Base-by-base conservation (phyloP, 805 yeast species). In the Scheffersomyces amazonensis region DNA sequence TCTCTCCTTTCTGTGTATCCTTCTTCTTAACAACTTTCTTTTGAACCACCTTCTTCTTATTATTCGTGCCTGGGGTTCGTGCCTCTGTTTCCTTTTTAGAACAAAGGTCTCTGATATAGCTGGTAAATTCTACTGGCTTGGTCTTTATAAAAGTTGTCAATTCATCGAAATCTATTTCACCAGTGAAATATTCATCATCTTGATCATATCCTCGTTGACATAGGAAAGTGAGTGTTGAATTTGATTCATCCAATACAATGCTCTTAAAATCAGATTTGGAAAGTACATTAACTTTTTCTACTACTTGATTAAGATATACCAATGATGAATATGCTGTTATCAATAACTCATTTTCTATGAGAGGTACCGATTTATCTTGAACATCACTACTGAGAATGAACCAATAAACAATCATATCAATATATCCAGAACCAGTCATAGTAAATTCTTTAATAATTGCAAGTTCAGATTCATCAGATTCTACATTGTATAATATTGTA, bases 391-490 rank as follows among this genome's bases (percentile, higher is more conserved):
- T 51, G 37, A 72, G 53, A n/a, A 71, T 51, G 42, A 80, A 77
- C 55, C 75, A 71, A 21, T 73, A 46, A 1, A 72, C 81, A 41
- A 61, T 58, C 1, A 81, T 46, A 12, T 73, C 80, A 2, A 81
- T 58, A 36, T 66, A 70, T 34, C 64, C 64, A 25, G 71, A 66
- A 4, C 71, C 72, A 3, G 82, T 84, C 38, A 73, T 65, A 15
- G 60, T 47, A 11, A 80, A 75, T 31, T 78, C 81, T 35, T 69
- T 69, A 12, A 83, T 63, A 24, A 80, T 46, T 5, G 71, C 81
- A 2, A 77, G 60, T 31, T 64, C 71, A 1, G 53, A 44, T 1
- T 58, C 56, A 1, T 54, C 59, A 0, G 43, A 52, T 3, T 59
- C 60, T 37, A 63, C 64, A 23, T 53, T 50, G 22, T 58, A 58